Conservation (phyloP, 2,329 filamentous ascomycete species). For the Calonectria henricotiae region DNA sequence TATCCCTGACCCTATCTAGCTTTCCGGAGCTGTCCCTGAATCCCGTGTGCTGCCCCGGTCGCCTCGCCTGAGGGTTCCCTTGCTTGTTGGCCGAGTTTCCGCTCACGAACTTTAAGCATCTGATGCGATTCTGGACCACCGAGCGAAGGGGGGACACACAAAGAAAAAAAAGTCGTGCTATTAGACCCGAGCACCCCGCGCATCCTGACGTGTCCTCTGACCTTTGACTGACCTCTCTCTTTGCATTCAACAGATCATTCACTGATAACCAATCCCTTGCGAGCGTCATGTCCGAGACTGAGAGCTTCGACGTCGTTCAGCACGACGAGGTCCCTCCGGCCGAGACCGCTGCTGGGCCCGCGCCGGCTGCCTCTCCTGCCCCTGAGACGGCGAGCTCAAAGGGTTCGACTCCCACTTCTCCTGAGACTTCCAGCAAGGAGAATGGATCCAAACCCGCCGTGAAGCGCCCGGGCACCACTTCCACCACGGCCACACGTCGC, state of each 20-base stretch:
- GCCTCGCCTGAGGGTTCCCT: background rate
- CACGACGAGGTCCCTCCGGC: conserved; percentile 60
- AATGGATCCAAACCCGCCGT: conserved; percentile 53
- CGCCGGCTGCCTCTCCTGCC: conserved; percentile 52
- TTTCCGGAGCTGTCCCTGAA: conserved; percentile 29
- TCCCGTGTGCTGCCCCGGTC: conserved; percentile 14
- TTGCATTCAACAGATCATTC: conserved; percentile 36
- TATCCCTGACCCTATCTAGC: conserved; percentile 39
- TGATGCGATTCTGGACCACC: conserved; percentile 20
- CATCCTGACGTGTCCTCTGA: background rate
- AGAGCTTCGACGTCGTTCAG: conserved; percentile 64
- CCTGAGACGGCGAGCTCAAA: conserved; percentile 52
- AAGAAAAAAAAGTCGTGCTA: conserved; percentile 14
- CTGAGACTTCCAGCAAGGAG: conserved; percentile 57
- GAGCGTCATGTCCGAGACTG: conserved; percentile 65
- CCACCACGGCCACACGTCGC: conserved; percentile 57
- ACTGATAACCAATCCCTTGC: conserved; percentile 37
- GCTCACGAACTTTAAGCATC: conserved; percentile 32
- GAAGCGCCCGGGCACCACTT: conserved; percentile 59
- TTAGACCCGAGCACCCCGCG: conserved; percentile 32
- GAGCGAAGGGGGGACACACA: conserved; percentile 5
- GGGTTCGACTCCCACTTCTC: conserved; percentile 54
- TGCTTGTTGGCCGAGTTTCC: conserved; percentile 30
- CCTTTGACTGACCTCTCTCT: conserved; percentile 31
- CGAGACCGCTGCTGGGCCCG: conserved; percentile 47